Evolutionary conservation across 1,284 basidiomycete species (phyloP).

Genomic region (Apiotrichum sp.): DNA sequence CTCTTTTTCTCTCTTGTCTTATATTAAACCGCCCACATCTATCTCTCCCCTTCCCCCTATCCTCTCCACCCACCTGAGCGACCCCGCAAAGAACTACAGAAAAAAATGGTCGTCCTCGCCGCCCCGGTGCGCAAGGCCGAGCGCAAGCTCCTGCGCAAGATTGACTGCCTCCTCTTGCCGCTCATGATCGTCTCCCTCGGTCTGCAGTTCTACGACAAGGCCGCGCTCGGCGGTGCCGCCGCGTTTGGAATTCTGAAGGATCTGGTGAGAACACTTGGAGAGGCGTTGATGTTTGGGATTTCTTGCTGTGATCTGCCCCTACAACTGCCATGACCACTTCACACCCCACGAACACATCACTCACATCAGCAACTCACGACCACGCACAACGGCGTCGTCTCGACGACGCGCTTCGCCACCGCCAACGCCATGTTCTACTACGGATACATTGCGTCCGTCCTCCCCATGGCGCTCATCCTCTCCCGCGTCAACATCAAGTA

Average conservation of each 20-base stretch:
- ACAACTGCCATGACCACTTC: background rate
- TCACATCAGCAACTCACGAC: conserved; percentile 27
- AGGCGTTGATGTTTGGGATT: too few species aligned
- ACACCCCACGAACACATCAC: background rate
- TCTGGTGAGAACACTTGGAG: conserved; percentile 23
- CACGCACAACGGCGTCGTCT: conserved; percentile 35
- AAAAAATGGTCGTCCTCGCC: background rate
- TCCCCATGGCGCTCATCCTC: conserved; percentile 49
- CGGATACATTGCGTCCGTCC: conserved; percentile 48
- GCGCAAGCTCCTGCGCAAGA: conserved; percentile 33
- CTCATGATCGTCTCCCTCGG: conserved; percentile 50
- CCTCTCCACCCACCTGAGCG: too few species aligned
- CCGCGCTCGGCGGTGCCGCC: conserved; percentile 50
- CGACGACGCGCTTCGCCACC: conserved; percentile 42
- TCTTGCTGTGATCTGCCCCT: too few species aligned
- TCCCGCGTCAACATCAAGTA: conserved; percentile 48
- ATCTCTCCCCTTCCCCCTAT: too few species aligned
- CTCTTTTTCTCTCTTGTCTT: too few species aligned
- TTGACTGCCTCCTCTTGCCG: conserved; percentile 44
- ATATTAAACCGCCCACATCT: too few species aligned
- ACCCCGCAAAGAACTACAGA: too few species aligned
- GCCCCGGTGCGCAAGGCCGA: conserved; percentile 5
- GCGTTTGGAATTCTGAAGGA: conserved; percentile 52
- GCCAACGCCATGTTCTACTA: conserved; percentile 50
- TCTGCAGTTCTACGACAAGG: conserved; percentile 51